Percentiles rank a stretch among this genome's conserved stretches.
These are phyloP conservation scores for Barnettozyma botsteinii DNA, from an alignment of 805 yeast genomes.

Conservation along the genomic window DNA sequence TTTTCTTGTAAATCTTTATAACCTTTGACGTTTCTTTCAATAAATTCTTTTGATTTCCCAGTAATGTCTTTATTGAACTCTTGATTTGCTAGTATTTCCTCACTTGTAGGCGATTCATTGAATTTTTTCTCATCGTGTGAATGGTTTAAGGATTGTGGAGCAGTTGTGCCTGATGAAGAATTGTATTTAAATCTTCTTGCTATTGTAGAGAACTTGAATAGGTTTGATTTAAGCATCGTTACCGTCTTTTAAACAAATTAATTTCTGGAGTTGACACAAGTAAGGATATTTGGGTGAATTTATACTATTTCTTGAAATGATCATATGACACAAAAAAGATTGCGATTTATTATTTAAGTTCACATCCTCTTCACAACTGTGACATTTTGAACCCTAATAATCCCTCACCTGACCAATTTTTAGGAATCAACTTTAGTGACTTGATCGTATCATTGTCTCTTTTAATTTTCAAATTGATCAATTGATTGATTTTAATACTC, in stretches of 20 bases:
- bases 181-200: neutral
- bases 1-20: slow-evolving; percentile 19
- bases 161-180: slow-evolving; percentile 1
- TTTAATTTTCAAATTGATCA: neutral
- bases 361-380: too few relatives aligned
- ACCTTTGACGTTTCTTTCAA: slow-evolving; percentile 10
- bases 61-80: neutral
- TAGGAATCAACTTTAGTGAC: neutral
- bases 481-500: neutral
- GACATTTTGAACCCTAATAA: neutral
- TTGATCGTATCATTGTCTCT: neutral
- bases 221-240: neutral
- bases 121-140: slow-evolving; percentile 1
- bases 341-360: too few relatives aligned
- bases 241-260: too few relatives aligned
- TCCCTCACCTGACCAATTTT: neutral
- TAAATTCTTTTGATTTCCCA: neutral
- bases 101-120: slow-evolving; percentile 3
- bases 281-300: too few relatives aligned
- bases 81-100: slow-evolving; percentile 2
- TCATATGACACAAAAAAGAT: too few relatives aligned
- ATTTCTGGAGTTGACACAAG: too few relatives aligned
- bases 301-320: neutral
- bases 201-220: neutral
- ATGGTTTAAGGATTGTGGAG: slow-evolving; percentile 1